Conservation (phyloP, 164 flowering plant species). For the Protea cynaroides region DNA sequence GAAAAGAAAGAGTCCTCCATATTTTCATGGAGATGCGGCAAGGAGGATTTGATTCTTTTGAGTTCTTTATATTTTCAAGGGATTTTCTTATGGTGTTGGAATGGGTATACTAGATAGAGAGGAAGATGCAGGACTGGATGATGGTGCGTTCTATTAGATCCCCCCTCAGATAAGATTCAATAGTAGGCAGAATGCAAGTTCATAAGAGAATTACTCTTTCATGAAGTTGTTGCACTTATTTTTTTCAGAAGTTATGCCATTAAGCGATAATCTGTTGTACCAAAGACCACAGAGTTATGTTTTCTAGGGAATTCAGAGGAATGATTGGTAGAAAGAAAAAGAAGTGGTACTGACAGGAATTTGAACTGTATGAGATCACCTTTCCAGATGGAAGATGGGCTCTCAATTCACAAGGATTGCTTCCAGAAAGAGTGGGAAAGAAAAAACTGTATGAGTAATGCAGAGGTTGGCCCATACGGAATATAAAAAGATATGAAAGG, state of each 20-base stretch:
- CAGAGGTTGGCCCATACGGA: constrained; percentile 5
- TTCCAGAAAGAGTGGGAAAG: constrained; percentile 4
- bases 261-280: not conserved
- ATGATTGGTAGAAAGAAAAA: too few species aligned
- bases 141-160: constrained; percentile 72
- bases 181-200: constrained; percentile 43
- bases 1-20: constrained; percentile 55
- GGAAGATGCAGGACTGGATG: constrained; percentile 55
- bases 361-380: not conserved
- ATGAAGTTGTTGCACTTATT: constrained; percentile 3
- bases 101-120: constrained; percentile 87
- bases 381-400: not conserved
- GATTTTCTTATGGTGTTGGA: constrained; percentile 80
- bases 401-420: not conserved
- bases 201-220: constrained; percentile 54
- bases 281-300: constrained; percentile 2
- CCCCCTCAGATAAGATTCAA: constrained; percentile 64
- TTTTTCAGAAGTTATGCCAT: not conserved
- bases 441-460: constrained; percentile 9
- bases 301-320: not conserved
- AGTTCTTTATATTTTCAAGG: constrained; percentile 85
- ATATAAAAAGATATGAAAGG: constrained; percentile 1
- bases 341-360: too few species aligned
- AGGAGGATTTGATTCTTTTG: constrained; percentile 89
- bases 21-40: constrained; percentile 89